Evolutionary conservation across 2,329 filamentous ascomycete genomes (phyloP).

Genomic region (Pestalotiopsis fici): DNA sequence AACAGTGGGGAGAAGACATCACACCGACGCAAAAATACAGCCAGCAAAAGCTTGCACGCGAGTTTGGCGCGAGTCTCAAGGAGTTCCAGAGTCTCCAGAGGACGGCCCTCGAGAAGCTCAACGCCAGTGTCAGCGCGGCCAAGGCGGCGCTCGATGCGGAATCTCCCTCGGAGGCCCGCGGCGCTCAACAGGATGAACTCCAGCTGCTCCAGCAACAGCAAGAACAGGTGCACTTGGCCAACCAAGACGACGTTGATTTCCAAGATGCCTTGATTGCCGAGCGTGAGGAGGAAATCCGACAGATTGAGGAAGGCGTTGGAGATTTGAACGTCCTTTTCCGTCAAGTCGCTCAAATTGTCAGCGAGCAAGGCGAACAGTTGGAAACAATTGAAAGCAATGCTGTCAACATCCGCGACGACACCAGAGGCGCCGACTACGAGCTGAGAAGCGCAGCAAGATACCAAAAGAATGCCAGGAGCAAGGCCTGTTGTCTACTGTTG

Average conservation of each 20-base stretch:
- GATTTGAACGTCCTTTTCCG: conserved; percentile 96
- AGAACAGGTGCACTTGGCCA: conserved; percentile 77
- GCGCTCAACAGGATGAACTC: conserved; percentile 42
- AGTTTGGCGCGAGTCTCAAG: conserved; percentile 84
- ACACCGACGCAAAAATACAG: conserved; percentile 92
- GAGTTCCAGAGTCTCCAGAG: conserved; percentile 95
- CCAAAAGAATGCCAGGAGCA: conserved; percentile 93
- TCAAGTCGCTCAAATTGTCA: conserved; percentile 96
- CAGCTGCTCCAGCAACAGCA: conserved; percentile 55
- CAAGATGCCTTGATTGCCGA: conserved; percentile 95
- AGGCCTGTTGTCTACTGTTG: conserved; percentile 87
- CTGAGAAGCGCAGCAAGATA: conserved; percentile 84
- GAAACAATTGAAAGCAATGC: conserved; percentile 89
- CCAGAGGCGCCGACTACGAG: conserved; percentile 82
- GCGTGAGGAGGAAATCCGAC: conserved; percentile 93
- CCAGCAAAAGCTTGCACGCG: conserved; percentile 89
- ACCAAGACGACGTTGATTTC: conserved; percentile 96
- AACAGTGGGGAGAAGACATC: conserved; percentile 59
- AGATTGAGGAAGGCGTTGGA: conserved; percentile 94
- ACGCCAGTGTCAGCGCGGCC: conserved; percentile 80
- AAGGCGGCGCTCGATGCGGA: conserved; percentile 73
- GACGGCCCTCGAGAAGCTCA: conserved; percentile 87
- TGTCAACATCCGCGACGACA: conserved; percentile 78
- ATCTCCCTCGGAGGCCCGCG: conserved; percentile 30
- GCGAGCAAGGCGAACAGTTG: conserved; percentile 87